Evolutionary conservation across 768 basidiomycete species (phyloP).

Genomic region (Macrocybe gigantea): DNA sequence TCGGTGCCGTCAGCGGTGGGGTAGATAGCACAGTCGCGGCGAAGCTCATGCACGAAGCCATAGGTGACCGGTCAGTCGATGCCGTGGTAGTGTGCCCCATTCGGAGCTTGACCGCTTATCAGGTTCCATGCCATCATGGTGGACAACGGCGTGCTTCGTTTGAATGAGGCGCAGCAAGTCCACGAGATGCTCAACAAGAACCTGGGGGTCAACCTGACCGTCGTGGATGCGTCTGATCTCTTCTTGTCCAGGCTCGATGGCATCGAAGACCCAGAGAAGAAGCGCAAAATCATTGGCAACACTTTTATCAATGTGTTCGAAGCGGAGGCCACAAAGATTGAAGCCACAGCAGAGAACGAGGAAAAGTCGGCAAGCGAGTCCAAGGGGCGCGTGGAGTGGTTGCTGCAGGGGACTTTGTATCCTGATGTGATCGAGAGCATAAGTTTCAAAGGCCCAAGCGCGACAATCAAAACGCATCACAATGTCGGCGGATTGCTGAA

Average conservation of each 20-base stretch:
- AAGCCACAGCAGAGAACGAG: slow-evolving; percentile 73
- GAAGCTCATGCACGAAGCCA: slow-evolving; percentile 99
- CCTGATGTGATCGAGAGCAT: slow-evolving; percentile 99
- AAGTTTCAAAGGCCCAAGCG: slow-evolving; percentile 97
- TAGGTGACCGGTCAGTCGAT: slow-evolving; percentile 77
- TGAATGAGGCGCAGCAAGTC: slow-evolving; percentile 88
- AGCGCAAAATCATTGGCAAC: slow-evolving; percentile 98
- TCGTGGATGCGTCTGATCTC: slow-evolving; percentile 91
- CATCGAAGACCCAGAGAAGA: slow-evolving; percentile 93
- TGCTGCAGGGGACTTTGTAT: slow-evolving; percentile 95
- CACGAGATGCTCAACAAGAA: slow-evolving; percentile 89
- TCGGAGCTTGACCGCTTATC: slow-evolving; percentile 2
- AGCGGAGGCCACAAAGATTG: slow-evolving; percentile 86
- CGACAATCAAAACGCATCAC: slow-evolving; percentile 99
- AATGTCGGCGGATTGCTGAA: slow-evolving; percentile 95
- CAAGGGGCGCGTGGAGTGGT: slow-evolving; percentile 94
- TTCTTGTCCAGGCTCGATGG: slow-evolving; percentile 88
- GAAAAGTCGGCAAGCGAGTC: slow-evolving; percentile 58
- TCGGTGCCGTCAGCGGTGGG: slow-evolving; percentile 95
- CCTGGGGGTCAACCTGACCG: slow-evolving; percentile 93
- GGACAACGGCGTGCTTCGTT: slow-evolving; percentile 93
- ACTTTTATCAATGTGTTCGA: slow-evolving; percentile 99
- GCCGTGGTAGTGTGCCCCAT: slow-evolving; percentile 2
- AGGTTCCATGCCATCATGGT: slow-evolving; percentile 99
- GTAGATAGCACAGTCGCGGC: slow-evolving; percentile 98